Conservation (phyloP, 345 rosid species). For the Noccaea caerulescens region DNA sequence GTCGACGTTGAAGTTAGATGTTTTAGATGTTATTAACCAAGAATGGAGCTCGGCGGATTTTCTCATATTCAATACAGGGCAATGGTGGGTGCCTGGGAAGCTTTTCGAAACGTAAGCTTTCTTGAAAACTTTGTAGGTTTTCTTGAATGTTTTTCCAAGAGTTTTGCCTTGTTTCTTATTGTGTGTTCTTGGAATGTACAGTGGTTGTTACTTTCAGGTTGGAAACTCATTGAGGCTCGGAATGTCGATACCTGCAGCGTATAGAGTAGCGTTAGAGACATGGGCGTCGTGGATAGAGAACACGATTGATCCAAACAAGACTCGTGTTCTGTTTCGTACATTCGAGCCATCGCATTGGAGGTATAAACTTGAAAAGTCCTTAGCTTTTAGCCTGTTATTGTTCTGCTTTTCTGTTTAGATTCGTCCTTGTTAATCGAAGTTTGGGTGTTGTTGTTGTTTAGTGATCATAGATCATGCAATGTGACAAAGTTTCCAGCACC, state of each 20-base stretch:
- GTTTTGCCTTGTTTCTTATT: conserved; percentile 1
- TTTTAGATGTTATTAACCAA: conserved; percentile 72
- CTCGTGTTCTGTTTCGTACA: conserved; percentile 73
- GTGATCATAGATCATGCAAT: conserved; percentile 70
- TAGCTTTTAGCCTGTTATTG: not conserved
- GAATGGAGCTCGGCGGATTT: conserved; percentile 77
- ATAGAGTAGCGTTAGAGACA: conserved; percentile 69
- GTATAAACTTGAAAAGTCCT: conserved; percentile 39
- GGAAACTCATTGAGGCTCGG: conserved; percentile 77
- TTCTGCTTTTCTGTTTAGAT: conserved; percentile 12
- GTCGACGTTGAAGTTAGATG: conserved; percentile 70
- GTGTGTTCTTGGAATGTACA: conserved; percentile 48
- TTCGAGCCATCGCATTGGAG: conserved; percentile 94
- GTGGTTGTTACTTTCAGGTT: conserved; percentile 93
- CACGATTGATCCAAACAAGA: conserved; percentile 59
- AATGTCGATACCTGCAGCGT: conserved; percentile 80
- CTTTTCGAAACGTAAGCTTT: conserved; percentile 76
- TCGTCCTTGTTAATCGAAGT: not conserved
- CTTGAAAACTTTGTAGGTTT: not conserved
- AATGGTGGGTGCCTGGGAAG: conserved; percentile 99
- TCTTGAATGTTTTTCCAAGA: not conserved
- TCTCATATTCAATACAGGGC: conserved; percentile 87
- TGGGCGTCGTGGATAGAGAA: conserved; percentile 85
- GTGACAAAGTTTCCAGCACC: conserved; percentile 61
- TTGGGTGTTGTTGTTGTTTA: conserved; percentile 42